A percentile compares a stretch with the other conserved stretches of the same genome.
Evolutionary conservation across 192 early-diverging fungal species (phyloP).

Genomic region (Backusella luteola): DNA sequence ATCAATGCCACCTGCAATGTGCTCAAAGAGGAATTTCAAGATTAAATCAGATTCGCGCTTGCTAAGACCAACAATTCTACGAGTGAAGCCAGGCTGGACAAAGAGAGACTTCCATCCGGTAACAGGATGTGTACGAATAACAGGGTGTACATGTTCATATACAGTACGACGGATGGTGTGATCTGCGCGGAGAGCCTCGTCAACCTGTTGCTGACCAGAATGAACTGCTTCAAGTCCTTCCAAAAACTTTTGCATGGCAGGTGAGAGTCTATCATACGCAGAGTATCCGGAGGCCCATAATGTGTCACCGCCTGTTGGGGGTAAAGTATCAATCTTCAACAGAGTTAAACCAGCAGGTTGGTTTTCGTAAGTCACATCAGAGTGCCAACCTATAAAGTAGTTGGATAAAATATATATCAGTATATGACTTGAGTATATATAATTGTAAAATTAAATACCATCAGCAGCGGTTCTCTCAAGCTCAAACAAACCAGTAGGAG

Average conservation of each 20-base stretch:
- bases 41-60: constrained; percentile 53
- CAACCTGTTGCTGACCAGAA: constrained; percentile 28
- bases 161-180: constrained; percentile 30
- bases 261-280: constrained; percentile 32
- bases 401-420: not conserved
- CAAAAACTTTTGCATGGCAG: constrained; percentile 25
- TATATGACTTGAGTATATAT: not conserved
- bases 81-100: constrained; percentile 64
- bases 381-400: constrained; percentile 23
- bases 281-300: constrained; percentile 27
- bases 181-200: not conserved
- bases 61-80: constrained; percentile 50
- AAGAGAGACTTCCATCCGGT: constrained; percentile 68
- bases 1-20: constrained; percentile 47
- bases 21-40: constrained; percentile 55
- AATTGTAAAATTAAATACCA: not conserved
- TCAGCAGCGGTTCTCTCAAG: not conserved
- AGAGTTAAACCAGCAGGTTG: constrained; percentile 33
- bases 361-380: constrained; percentile 34
- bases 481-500: not conserved
- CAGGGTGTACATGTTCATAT: constrained; percentile 38
- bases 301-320: constrained; percentile 33
- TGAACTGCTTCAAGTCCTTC: constrained; percentile 34
- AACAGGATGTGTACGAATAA: constrained; percentile 66
- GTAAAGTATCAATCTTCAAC: constrained; percentile 30